Evolutionary conservation across 164 flowering plant species (phyloP).

Genomic region (Hamamelis virginiana): DNA sequence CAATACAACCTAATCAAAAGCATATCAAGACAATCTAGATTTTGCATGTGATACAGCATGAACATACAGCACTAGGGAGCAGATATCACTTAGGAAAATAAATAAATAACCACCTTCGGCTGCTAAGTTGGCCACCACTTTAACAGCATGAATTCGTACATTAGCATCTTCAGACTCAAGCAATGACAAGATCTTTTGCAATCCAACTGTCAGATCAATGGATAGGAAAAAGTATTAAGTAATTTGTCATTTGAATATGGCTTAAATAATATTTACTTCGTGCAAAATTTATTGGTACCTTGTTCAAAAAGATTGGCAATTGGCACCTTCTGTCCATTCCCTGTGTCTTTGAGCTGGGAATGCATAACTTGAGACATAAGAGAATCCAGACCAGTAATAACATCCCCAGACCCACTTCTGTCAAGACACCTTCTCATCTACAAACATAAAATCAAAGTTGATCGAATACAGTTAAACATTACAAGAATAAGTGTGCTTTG

Average conservation of each 20-base stretch:
- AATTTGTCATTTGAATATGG: not conserved
- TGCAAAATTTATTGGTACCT: constrained; percentile 38
- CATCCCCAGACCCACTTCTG: constrained; percentile 49
- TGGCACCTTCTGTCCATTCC: constrained; percentile 67
- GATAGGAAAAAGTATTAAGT: not conserved
- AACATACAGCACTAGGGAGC: not conserved
- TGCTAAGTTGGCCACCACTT: constrained; percentile 95
- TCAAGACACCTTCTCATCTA: constrained; percentile 74
- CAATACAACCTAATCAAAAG: not conserved
- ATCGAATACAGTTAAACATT: not conserved
- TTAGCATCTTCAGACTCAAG: constrained; percentile 93
- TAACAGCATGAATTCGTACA: constrained; percentile 94
- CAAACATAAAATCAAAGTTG: not conserved
- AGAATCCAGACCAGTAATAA: constrained; percentile 45
- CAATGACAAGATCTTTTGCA: constrained; percentile 89
- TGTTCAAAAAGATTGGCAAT: constrained; percentile 79
- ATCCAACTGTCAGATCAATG: constrained; percentile 62
- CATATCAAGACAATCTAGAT: not conserved
- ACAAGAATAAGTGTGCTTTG: not conserved
- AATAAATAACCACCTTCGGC: constrained; percentile 71
- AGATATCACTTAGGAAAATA: not conserved
- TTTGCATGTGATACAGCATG: not conserved
- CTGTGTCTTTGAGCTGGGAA: constrained; percentile 48
- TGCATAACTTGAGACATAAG: constrained; percentile 56
- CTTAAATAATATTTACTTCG: not conserved